Base-by-base conservation (phyloP, 345 rosid genomes). In the Boechera stricta region DNA sequence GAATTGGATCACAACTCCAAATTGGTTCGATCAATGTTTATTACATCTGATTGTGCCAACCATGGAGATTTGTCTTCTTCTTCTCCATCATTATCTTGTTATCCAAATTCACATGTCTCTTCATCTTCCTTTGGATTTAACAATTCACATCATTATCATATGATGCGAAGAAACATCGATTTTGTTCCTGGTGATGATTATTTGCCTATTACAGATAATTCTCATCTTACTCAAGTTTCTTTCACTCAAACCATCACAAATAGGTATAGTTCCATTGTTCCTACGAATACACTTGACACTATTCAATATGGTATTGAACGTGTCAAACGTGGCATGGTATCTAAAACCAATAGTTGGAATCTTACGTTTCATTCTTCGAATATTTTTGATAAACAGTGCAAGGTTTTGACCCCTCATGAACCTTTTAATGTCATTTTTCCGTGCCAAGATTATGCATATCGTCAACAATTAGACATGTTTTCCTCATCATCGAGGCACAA, bases 201-300 rank as follows among this genome's bases (percentile, higher is more conserved):
- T 42, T 3, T 33, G 52, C 63, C 79, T 49, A 5, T 16, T 16
- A 16, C 16, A 16, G 16, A 51, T 31, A 69, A 69, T 32, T 56
- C 64, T 60, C 47, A 52, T 9, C 26, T 67, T 53, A 38, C 64
- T 51, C 48, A 2, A 21, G 69, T 76, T 7, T 61, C 64, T 42
- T 60, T 76, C 16, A 76, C 63, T 7, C 56, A 76, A 69, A 76
- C 80, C 7, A 21, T 62, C 12, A 69, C 64, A 9, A 53, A 76
- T 3, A 41, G 2, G 5, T 54, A 5, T 44, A 53, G 56, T 4
- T 39, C 57, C 10, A 10, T 69, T 24, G 64, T 62, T 53, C 80
- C 71, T 6, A 53, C 71, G n/a, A 76, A 42, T 54, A 10, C 18
- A 7, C 13, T 61, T 42, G 0, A 2, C 13, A 28, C 7, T 32